Evolutionary conservation across 148 eudicot species (phyloP), one percentile per base, ranked within the genome.

Genomic region (Diospyros kaki): DNA sequence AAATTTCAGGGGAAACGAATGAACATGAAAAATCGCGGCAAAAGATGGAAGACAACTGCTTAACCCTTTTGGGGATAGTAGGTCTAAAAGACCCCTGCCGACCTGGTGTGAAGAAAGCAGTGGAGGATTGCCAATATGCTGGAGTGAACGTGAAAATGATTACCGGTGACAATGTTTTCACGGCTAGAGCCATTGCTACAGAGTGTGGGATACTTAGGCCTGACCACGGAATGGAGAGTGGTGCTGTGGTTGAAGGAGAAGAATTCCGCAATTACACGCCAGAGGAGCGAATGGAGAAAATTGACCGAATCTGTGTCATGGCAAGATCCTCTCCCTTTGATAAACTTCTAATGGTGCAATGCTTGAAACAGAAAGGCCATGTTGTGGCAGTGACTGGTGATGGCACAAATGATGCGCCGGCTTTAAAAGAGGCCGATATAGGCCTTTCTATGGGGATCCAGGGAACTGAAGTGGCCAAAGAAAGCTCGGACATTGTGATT

Each of bases 171-270:
- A 67, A 76, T 28, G 40, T 72, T 1, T 66, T 38, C 14, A 76
- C 79, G 8, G 79, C 83, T 2, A 72, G 18, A 72, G 76, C 76
- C 2, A 67, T 76, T 13, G 83, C 79, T 6, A 67, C 60, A 0
- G 76, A 76, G 6, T 80, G 83, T 72, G 83, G 83, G 38, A 71
- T 80, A 75, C 72, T 75, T n/a, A 44, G 40, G 58, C 64, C 54
- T 14, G 43, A 67, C 9, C 54, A 66, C 39, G 72, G 68, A 6
- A 58, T 60, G 3, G 28, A 28, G 28, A 6, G 15, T 3, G 72
- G 52, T 9, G 62, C 72, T 1, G 72, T 75, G 39, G 58, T 75
- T 1, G 78, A 75, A 67, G 78, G 78, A 15, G 56, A 4, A 45
- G 58, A 75, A 38, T 75, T 75, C 44, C 72, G 78, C n/a, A 75